Evolutionary conservation across 257 asterid species (phyloP).

Genomic region (Jacaranda copaia): DNA sequence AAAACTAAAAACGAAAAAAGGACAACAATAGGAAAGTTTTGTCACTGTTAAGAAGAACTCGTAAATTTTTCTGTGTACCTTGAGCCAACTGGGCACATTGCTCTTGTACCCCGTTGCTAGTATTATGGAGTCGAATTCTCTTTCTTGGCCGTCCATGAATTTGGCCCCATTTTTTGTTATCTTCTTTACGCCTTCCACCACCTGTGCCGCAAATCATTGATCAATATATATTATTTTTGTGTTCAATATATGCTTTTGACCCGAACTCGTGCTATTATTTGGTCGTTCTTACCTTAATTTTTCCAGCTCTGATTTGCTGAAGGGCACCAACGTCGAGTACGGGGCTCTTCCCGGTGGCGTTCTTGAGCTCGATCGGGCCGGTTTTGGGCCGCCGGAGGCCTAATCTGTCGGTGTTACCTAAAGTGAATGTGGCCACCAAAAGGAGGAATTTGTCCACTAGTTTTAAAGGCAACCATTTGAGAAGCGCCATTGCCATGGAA

Average conservation of each 20-base stretch:
- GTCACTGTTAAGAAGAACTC: too few relatives aligned
- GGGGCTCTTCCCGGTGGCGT: constrained; percentile 90
- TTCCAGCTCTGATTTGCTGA: constrained; percentile 67
- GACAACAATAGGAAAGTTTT: too few relatives aligned
- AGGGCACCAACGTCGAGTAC: constrained; percentile 95
- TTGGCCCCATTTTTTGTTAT: constrained; percentile 80
- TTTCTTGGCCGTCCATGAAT: constrained; percentile 82
- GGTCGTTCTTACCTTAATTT: constrained; percentile 62
- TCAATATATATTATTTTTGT: neutral
- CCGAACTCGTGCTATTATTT: too few relatives aligned
- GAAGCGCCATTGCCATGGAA: constrained; percentile 65
- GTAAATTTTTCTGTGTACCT: constrained; percentile 49
- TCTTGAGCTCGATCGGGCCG: constrained; percentile 88
- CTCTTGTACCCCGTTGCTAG: constrained; percentile 96
- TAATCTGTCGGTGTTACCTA: constrained; percentile 67
- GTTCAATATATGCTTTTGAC: neutral
- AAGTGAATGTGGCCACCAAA: constrained; percentile 53
- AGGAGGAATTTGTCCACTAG: constrained; percentile 77
- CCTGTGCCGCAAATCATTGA: constrained; percentile 41
- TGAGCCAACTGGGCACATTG: constrained; percentile 92
- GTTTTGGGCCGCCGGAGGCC: constrained; percentile 90
- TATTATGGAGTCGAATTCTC: constrained; percentile 78
- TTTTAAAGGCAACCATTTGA: constrained; percentile 76
- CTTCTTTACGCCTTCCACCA: constrained; percentile 74
- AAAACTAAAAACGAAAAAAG: neutral